These are phyloP conservation scores for Alternaria triticina DNA, from an alignment of 2,329 filamentous ascomycete genomes.

Conservation along the genomic window DNA sequence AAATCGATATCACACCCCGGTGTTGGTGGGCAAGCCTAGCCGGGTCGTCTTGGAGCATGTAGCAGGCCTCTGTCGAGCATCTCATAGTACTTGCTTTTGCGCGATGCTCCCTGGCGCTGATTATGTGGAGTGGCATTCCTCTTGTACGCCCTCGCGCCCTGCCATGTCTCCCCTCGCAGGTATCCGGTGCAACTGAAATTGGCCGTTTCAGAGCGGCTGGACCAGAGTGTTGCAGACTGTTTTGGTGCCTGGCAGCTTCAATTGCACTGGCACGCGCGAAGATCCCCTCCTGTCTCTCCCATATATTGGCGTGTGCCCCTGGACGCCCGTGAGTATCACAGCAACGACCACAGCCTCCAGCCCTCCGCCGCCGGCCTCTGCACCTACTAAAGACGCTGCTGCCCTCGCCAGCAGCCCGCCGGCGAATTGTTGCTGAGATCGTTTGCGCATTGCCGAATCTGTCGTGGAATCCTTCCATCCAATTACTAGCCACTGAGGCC, in stretches of 20 bases:
- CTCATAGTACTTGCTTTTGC: conserved; percentile 43
- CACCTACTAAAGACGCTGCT: conserved; percentile 47
- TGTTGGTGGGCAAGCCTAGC: conserved; percentile 16
- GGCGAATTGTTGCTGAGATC: conserved; percentile 35
- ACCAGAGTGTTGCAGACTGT: conserved; percentile 47
- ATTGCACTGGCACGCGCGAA: conserved; percentile 40
- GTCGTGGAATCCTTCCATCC: conserved; percentile 42
- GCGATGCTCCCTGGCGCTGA: conserved; percentile 36
- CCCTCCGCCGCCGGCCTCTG: conserved; percentile 41
- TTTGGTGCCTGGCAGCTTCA: conserved; percentile 50
- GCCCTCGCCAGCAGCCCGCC: conserved; percentile 44
- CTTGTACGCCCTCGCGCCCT: conserved; percentile 41
- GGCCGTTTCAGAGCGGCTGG: conserved; percentile 47
- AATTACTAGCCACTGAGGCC: conserved; percentile 32
- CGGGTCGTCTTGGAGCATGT: conserved; percentile 30
- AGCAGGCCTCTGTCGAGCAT: conserved; percentile 13
- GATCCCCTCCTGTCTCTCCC: conserved; percentile 41
- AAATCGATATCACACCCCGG: conserved; percentile 17
- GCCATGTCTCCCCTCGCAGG: conserved; percentile 37
- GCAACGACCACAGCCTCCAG: conserved; percentile 46
- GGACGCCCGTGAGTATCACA: conserved; percentile 44
- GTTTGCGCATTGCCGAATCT: conserved; percentile 40
- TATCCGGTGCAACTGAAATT: conserved; percentile 46
- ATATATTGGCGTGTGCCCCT: conserved; percentile 50
- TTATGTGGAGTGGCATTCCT: conserved; percentile 38